phyloP scores from a whole-genome alignment of 345 rosid genomes.

The Corchorus olitorius region DNA sequence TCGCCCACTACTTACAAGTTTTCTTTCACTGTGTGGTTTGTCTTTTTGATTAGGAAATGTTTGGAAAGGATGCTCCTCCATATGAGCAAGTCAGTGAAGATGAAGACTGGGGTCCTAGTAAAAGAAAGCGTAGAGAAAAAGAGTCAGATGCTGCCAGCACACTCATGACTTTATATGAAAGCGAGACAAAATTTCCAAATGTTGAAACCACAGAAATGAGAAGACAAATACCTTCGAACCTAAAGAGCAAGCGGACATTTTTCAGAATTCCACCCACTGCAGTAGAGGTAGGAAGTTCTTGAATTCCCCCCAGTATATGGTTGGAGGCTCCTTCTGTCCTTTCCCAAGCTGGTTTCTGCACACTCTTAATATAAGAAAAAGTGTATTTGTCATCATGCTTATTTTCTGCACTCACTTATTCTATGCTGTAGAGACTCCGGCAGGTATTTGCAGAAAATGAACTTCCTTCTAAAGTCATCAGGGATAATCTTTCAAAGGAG shows the following conservation, averaged over 20 bases:
- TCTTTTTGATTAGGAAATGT: conserved; percentile 76
- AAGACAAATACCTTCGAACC: conserved; percentile 40
- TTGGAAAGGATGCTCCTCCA: conserved; percentile 81
- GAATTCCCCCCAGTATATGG: conserved; percentile 18
- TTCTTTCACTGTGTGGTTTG: background rate
- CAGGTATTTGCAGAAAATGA: conserved; percentile 88
- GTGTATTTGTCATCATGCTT: conserved; percentile 3
- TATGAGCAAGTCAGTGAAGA: conserved; percentile 87
- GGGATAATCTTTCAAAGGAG: conserved; percentile 78
- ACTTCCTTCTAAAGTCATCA: conserved; percentile 82
- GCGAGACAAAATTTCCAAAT: conserved; percentile 45
- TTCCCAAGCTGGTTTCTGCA: background rate
- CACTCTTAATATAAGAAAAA: background rate
- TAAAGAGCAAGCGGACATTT: conserved; percentile 52
- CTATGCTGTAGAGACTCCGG: conserved; percentile 74
- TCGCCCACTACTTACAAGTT: background rate
- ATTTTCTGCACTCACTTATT: conserved; percentile 15
- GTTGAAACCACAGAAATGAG: conserved; percentile 37
- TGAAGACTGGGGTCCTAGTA: conserved; percentile 98
- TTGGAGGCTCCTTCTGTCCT: conserved; percentile 8
- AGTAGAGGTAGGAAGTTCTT: conserved; percentile 65
- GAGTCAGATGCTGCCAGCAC: conserved; percentile 79
- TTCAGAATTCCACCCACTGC: conserved; percentile 74
- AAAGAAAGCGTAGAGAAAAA: conserved; percentile 70
- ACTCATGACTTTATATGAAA: conserved; percentile 66